phyloP scores from a whole-genome alignment of 2,329 filamentous ascomycete genomes.

The Tolypocladium album region DNA sequence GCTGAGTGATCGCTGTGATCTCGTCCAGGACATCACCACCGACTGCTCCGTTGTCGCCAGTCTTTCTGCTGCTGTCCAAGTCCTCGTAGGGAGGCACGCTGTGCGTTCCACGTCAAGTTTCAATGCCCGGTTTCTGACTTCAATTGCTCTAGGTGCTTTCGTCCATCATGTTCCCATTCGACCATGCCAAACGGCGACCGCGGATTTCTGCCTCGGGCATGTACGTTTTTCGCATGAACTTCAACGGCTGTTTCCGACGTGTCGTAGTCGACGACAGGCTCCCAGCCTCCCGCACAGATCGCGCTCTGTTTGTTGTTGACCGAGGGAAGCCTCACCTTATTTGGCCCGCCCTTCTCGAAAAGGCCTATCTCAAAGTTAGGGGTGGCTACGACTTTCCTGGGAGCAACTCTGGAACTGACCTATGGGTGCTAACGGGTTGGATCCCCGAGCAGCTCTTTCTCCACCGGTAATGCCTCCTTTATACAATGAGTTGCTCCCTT shows the following conservation, averaged over 20 bases:
- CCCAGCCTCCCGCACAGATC: conserved; percentile 62
- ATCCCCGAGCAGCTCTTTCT: conserved; percentile 92
- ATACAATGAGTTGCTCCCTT: neutral
- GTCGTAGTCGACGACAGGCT: conserved; percentile 85
- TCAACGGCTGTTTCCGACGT: conserved; percentile 85
- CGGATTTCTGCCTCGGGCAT: conserved; percentile 67
- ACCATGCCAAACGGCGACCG: conserved; percentile 46
- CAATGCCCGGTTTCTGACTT: neutral
- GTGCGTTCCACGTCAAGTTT: conserved; percentile 30
- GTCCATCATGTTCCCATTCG: conserved; percentile 65
- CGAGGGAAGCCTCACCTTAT: conserved; percentile 69
- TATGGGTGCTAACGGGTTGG: conserved; percentile 91
- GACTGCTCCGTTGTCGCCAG: conserved; percentile 97
- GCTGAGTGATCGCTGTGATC: conserved; percentile 53
- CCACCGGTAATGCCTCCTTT: conserved; percentile 43
- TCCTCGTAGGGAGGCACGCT: conserved; percentile 56
- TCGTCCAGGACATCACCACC: conserved; percentile 90
- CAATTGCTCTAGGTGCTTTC: conserved; percentile 47
- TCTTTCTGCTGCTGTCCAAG: conserved; percentile 68
- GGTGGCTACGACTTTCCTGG: conserved; percentile 97
- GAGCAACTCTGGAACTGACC: conserved; percentile 90
- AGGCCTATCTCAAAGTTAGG: conserved; percentile 89
- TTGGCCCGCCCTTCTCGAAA: conserved; percentile 90
- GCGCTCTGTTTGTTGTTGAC: conserved; percentile 80
- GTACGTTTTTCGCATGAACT: conserved; percentile 86